A percentile compares a stretch with the other conserved stretches of the same genome.
phyloP scores from a whole-genome alignment of 2,329 filamentous ascomycete genomes.

The Escovopsis sp. region DNA sequence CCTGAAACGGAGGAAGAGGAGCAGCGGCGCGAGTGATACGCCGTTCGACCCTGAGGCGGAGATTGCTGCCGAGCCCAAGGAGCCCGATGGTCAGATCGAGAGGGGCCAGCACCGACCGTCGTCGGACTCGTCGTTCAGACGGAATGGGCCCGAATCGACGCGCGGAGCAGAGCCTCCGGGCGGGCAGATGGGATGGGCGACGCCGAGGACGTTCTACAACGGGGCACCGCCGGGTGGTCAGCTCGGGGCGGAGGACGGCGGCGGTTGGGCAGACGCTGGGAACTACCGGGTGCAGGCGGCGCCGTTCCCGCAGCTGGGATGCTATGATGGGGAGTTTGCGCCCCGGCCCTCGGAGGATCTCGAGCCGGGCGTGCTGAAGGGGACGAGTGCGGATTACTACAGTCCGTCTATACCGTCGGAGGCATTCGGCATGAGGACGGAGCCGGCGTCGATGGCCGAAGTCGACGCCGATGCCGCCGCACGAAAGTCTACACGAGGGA shows the following conservation, averaged over 20 bases:
- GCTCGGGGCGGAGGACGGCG: too few species aligned
- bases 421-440: conserved; percentile 22
- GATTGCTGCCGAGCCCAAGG: conserved; percentile 8
- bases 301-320: conserved; percentile 4
- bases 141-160: conserved; percentile 12
- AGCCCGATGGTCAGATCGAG: conserved; percentile 5
- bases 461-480: conserved; percentile 9
- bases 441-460: conserved; percentile 7
- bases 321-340: conserved; percentile 6
- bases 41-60: conserved; percentile 18
- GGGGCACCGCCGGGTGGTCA: too few species aligned
- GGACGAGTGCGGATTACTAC: conserved; percentile 27
- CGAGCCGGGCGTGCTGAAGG: conserved; percentile 17
- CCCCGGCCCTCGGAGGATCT: conserved; percentile 10
- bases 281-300: conserved; percentile 4
- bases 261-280: background rate
- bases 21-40: conserved; percentile 9
- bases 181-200: conserved; percentile 14
- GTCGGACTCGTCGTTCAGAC: conserved; percentile 23
- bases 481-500: conserved; percentile 17
- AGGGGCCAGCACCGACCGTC: conserved; percentile 18
- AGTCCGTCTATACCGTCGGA: conserved; percentile 25
- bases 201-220: background rate
- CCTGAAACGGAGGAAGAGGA: conserved; percentile 18
- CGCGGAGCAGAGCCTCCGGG: conserved; percentile 12